Percentiles rank a stretch among this genome's conserved stretches.
phyloP scores from a whole-genome alignment of 2,329 filamentous ascomycete species.

The Epichloe scottii region DNA sequence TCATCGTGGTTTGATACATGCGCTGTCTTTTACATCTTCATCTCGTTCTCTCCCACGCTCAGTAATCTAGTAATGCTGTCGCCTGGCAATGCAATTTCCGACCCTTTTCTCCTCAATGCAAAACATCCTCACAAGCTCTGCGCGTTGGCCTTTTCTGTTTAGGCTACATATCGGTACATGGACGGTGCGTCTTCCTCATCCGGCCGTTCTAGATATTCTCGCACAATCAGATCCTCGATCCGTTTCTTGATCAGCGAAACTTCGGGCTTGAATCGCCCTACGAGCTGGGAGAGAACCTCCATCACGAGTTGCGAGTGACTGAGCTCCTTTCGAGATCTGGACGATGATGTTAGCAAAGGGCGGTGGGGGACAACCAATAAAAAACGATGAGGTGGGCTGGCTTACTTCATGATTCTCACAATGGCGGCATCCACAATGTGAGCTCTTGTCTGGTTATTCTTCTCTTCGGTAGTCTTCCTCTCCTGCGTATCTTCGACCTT shows the following conservation, averaged over 20 bases:
- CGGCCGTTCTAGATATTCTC: conserved; percentile 63
- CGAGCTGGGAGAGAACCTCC: conserved; percentile 60
- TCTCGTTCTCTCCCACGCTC: background rate
- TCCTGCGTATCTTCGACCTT: conserved; percentile 69
- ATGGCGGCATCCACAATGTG: conserved; percentile 66
- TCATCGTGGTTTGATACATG: background rate
- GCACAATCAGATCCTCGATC: conserved; percentile 64
- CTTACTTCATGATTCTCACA: conserved; percentile 77
- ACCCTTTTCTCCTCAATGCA: background rate
- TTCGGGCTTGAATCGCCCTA: conserved; percentile 60
- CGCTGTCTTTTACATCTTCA: background rate
- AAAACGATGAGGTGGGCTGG: conserved; percentile 11
- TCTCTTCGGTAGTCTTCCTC: conserved; percentile 59
- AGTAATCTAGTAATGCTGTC: background rate
- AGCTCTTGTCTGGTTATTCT: conserved; percentile 58
- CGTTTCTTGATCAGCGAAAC: conserved; percentile 67
- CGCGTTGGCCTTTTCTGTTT: conserved; percentile 9
- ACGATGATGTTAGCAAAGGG: background rate
- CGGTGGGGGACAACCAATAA: background rate
- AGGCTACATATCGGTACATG: conserved; percentile 62
- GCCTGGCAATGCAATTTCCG: conserved; percentile 1
- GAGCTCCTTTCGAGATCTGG: conserved; percentile 60
- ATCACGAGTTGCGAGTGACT: conserved; percentile 56
- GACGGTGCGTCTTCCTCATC: conserved; percentile 54
- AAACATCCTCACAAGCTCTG: background rate